These are phyloP conservation scores for Glaciozyma martinii DNA, from an alignment of 768 basidiomycete genomes.

Conservation along the genomic window DNA sequence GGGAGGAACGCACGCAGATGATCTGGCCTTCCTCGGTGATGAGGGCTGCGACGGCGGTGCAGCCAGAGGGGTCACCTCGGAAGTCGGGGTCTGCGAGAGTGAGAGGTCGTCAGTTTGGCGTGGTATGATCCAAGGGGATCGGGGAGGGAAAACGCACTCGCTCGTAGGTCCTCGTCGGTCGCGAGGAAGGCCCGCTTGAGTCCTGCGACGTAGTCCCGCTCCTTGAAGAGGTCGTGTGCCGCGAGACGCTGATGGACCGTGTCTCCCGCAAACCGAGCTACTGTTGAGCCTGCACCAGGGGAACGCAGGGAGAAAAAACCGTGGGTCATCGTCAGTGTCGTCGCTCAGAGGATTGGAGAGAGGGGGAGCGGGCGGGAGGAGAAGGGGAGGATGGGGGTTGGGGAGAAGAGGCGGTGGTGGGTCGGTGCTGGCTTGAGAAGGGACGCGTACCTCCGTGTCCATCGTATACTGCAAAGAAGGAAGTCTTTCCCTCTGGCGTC, in stretches of 20 bases:
- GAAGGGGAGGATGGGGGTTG: constrained; percentile 11
- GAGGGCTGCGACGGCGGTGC: constrained; percentile 84
- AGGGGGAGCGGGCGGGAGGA: neutral
- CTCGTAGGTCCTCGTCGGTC: constrained; percentile 86
- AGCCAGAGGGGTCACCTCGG: constrained; percentile 85
- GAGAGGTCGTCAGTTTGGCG: neutral
- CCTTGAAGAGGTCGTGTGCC: constrained; percentile 61
- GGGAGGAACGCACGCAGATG: constrained; percentile 38
- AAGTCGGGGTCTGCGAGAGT: constrained; percentile 63
- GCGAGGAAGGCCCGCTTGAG: constrained; percentile 83
- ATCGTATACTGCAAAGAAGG: constrained; percentile 96
- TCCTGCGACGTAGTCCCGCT: constrained; percentile 61
- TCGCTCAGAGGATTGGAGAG: neutral
- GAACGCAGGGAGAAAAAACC: neutral
- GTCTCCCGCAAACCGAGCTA: constrained; percentile 78
- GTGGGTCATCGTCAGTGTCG: neutral
- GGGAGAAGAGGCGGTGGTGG: too few relatives aligned
- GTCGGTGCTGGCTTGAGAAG: neutral
- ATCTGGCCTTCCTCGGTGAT: constrained; percentile 69
- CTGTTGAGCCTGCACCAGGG: constrained; percentile 54
- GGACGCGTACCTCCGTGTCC: constrained; percentile 78
- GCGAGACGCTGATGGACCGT: constrained; percentile 70
- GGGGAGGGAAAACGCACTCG: constrained; percentile 47
- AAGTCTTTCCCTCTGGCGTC: constrained; percentile 32
- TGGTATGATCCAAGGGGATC: too few relatives aligned